Percentiles rank a stretch among this genome's conserved stretches.
Evolutionary conservation across 2,329 filamentous ascomycete genomes (phyloP).

Genomic region (Calonectria montana): DNA sequence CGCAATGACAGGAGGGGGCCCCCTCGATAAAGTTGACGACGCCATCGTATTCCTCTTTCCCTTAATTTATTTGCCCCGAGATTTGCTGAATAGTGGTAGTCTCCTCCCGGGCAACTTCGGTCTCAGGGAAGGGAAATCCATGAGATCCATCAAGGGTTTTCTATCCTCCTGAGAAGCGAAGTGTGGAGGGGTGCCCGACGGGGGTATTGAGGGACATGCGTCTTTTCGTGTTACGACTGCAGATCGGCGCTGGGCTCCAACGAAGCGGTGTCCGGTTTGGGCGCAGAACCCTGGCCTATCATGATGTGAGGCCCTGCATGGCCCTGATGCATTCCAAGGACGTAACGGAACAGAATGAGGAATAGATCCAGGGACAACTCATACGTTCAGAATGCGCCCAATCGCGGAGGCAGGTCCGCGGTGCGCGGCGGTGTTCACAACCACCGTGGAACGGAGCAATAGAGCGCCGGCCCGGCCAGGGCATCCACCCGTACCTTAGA

Average conservation of each 20-base stretch:
- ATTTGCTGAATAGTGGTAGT: conserved; percentile 10
- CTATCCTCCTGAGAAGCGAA: conserved; percentile 7
- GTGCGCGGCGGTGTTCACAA: conserved; percentile 8
- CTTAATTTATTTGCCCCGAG: conserved; percentile 6
- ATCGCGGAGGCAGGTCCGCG: conserved; percentile 11
- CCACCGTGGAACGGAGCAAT: background rate
- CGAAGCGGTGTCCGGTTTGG: conserved; percentile 38
- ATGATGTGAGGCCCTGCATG: conserved; percentile 14
- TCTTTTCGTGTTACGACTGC: conserved; percentile 26
- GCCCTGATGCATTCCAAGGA: conserved; percentile 11
- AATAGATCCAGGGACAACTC: conserved; percentile 19
- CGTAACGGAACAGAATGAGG: background rate
- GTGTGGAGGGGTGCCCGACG: background rate
- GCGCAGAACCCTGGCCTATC: conserved; percentile 20
- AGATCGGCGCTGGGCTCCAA: conserved; percentile 36
- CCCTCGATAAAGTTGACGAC: conserved; percentile 1
- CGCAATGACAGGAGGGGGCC: background rate
- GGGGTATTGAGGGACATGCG: conserved; percentile 23
- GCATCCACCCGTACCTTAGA: background rate
- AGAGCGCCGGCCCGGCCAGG: background rate
- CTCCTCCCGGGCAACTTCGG: background rate
- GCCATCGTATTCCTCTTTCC: conserved; percentile 2
- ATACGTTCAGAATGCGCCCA: conserved; percentile 8
- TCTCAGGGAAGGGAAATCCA: conserved; percentile 10
- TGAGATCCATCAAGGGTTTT: conserved; percentile 19